Evolutionary conservation across 1,284 basidiomycete genomes (phyloP).

Genomic region (Rhodotorula sp.): DNA sequence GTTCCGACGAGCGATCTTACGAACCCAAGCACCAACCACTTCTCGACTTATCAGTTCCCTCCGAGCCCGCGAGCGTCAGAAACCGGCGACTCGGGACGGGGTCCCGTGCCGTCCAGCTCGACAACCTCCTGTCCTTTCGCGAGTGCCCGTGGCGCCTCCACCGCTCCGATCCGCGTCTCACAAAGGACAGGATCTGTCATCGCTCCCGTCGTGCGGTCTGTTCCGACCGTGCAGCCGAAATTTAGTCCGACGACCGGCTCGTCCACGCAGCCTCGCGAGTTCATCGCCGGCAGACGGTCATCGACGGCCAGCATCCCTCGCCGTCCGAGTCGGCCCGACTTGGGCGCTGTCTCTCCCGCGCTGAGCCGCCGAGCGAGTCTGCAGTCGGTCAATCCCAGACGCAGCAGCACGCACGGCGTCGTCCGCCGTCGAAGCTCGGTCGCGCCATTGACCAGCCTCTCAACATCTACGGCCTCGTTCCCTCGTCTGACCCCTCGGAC

Average conservation of each 20-base stretch:
- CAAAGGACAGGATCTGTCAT: too few species aligned
- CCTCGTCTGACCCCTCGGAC: conserved; percentile 15
- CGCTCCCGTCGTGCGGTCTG: neutral
- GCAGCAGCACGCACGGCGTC: neutral
- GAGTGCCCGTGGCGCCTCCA: neutral
- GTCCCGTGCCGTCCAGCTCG: too few species aligned
- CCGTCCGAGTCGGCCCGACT: conserved; percentile 2
- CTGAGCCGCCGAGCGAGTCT: conserved; percentile 13
- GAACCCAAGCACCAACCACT: too few species aligned
- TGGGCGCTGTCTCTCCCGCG: neutral
- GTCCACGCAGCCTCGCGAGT: conserved; percentile 17
- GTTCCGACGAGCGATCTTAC: neutral
- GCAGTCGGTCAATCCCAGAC: neutral
- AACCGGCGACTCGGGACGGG: too few species aligned
- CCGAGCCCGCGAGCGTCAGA: too few species aligned
- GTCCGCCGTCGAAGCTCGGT: neutral
- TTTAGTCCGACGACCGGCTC: neutral
- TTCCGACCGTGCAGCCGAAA: neutral
- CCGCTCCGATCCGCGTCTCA: too few species aligned
- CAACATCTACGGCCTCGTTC: neutral
- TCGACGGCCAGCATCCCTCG: conserved; percentile 3
- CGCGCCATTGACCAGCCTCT: too few species aligned
- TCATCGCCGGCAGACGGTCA: conserved; percentile 15
- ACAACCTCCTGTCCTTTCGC: too few species aligned
- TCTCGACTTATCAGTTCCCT: too few species aligned